A percentile compares a stretch with the other conserved stretches of the same genome.
Conservation (phyloP, 1,284 basidiomycete genomes). For the Rhodotorula sp. region DNA sequence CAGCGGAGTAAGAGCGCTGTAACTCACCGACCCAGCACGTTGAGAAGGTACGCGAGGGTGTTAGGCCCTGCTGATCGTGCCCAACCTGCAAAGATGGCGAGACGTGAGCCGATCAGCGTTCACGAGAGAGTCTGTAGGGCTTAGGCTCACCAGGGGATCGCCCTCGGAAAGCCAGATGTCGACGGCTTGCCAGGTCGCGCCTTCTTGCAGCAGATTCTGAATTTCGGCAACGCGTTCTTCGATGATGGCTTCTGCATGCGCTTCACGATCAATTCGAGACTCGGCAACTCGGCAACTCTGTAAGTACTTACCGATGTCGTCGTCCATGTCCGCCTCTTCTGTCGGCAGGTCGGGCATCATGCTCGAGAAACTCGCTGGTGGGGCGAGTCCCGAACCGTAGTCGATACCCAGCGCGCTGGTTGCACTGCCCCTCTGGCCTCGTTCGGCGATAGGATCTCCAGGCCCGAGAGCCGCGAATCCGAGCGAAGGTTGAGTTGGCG, state of each 20-base stretch:
- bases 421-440: background rate
- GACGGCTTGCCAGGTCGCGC: constrained; percentile 16
- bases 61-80: background rate
- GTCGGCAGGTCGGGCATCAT: background rate
- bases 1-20: background rate
- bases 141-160: constrained; percentile 19
- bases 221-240: constrained; percentile 8
- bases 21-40: constrained; percentile 22
- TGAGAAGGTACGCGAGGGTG: constrained; percentile 16
- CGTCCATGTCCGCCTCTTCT: background rate
- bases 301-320: background rate
- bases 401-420: background rate
- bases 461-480: background rate
- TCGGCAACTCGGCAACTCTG: background rate
- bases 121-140: no score
- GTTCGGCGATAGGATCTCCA: background rate
- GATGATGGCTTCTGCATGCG: constrained; percentile 5
- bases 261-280: background rate
- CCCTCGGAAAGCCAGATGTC: constrained; percentile 30
- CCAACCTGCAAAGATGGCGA: constrained; percentile 7
- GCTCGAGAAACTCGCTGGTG: background rate
- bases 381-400: background rate
- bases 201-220: constrained; percentile 9
- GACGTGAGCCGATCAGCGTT: background rate
- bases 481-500: constrained; percentile 2